Evolutionary conservation across 2,329 filamentous ascomycete species (phyloP).

Genomic region (Fusarium pilosicola): DNA sequence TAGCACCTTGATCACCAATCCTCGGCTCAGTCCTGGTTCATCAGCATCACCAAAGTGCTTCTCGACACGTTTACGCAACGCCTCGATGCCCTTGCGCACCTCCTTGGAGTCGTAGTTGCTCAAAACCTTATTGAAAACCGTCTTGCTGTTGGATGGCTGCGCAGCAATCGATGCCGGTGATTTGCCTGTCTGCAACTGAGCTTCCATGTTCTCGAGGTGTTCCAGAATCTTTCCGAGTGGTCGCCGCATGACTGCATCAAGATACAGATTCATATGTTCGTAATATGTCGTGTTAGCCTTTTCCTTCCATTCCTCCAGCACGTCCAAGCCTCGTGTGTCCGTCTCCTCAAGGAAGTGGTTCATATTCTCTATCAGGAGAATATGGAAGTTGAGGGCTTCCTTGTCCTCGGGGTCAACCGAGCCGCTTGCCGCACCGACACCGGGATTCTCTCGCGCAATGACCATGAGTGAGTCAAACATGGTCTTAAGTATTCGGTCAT

Average conservation of each 20-base stretch:
- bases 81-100: constrained; percentile 88
- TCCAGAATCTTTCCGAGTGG: constrained; percentile 92
- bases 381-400: constrained; percentile 96
- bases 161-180: constrained; percentile 73
- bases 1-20: constrained; percentile 67
- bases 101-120: constrained; percentile 84
- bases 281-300: constrained; percentile 81
- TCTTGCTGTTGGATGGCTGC: constrained; percentile 84
- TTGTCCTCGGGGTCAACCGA: constrained; percentile 82
- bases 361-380: constrained; percentile 98
- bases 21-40: constrained; percentile 71
- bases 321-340: constrained; percentile 76
- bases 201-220: constrained; percentile 89
- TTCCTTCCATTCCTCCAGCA: constrained; percentile 84
- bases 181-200: constrained; percentile 70
- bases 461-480: constrained; percentile 99
- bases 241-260: constrained; percentile 86
- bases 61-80: constrained; percentile 89
- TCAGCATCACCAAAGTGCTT: constrained; percentile 97
- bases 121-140: constrained; percentile 86
- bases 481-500: constrained; percentile 86
- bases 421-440: constrained; percentile 55
- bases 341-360: constrained; percentile 96
- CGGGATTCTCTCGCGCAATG: constrained; percentile 79
- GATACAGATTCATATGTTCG: constrained; percentile 89